Evolutionary conservation across 1,139 yeast genomes (phyloP).

Genomic region (Hemisphaericaspora subhashii): DNA sequence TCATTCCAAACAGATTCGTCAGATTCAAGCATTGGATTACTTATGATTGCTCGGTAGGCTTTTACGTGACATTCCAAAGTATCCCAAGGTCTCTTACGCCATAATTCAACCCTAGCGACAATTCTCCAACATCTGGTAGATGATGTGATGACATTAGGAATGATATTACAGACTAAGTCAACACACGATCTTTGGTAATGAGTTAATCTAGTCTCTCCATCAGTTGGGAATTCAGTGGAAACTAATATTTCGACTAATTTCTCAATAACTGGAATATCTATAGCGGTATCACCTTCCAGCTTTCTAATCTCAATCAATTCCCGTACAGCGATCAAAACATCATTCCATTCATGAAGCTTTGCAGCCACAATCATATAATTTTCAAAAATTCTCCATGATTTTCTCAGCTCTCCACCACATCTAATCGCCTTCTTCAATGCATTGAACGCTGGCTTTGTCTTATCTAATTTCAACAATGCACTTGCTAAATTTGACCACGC

Average conservation of each 20-base stretch:
- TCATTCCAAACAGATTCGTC: conserved; percentile 71
- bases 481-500: conserved; percentile 97
- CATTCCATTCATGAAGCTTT: conserved; percentile 82
- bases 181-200: conserved; percentile 68
- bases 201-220: conserved; percentile 39
- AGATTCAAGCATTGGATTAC: conserved; percentile 62
- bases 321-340: conserved; percentile 71
- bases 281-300: conserved; percentile 57
- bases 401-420: conserved; percentile 61
- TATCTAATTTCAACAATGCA: conserved; percentile 64
- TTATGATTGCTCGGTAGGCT: conserved; percentile 74
- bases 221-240: conserved; percentile 48
- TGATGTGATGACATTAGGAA: conserved; percentile 70
- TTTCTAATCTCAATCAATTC: conserved; percentile 55
- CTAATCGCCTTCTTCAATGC: conserved; percentile 80
- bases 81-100: conserved; percentile 88
- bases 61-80: conserved; percentile 85
- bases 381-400: conserved; percentile 90
- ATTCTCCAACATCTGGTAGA: conserved; percentile 81
- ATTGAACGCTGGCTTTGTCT: conserved; percentile 73
- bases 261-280: conserved; percentile 78
- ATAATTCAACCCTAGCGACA: conserved; percentile 78
- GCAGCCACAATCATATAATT: conserved; percentile 83
- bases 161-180: conserved; percentile 62
- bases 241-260: conserved; percentile 68